Evolutionary conservation across 2,329 filamentous ascomycete genomes (phyloP), one percentile per base, ranked within the genome.

Genomic region (Claviceps citrina): DNA sequence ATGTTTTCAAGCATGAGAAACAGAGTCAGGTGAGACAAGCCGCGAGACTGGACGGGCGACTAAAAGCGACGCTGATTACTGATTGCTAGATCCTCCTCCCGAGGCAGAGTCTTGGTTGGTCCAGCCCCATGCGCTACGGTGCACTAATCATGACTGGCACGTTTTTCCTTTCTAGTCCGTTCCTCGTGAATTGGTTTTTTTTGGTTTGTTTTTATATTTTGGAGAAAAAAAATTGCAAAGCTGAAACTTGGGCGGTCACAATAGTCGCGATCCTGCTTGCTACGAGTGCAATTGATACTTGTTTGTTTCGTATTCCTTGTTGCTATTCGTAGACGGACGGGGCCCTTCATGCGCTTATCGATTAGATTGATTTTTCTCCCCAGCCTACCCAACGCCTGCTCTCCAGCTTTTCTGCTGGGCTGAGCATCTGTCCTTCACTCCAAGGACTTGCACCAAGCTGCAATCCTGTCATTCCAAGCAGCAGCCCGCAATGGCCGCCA

Each of bases 401-500:
- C 24, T 25, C 16, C 6, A n/a, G 25, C 20, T 41, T 36, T 26
- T 30, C 26, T 13, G 32, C 20, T 24, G 20, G 9, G n/a, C 26
- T 8, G 7, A 5, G 26, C 26, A 13, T 4, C 10, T 27, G 26
- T 27, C 10, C 7, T 27, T 12, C 26, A 24, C 8, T 24, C 22
- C 22, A 5, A n/a, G n/a, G 22, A 8, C 22, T 24, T 24, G 22
- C 22, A 24, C 22, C 22, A 24, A 30, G n/a, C 25, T 15, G 4
- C 18, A 10, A 27, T 4, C 19, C 24, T 30, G 26, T 28, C 10
- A 28, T 25, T 7, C 18, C 10, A 28, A 37, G 26, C 26, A n/a
- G 12, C 20, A 6, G 28, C 7, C n/a, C 6, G 16, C 12, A 40
- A 64, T 64, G 62, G 60, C 61, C 34, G 62, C 61, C 13, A 62